Evolutionary conservation across 2,329 filamentous ascomycete species (phyloP).

Genomic region (Sclerotinia glacialis): DNA sequence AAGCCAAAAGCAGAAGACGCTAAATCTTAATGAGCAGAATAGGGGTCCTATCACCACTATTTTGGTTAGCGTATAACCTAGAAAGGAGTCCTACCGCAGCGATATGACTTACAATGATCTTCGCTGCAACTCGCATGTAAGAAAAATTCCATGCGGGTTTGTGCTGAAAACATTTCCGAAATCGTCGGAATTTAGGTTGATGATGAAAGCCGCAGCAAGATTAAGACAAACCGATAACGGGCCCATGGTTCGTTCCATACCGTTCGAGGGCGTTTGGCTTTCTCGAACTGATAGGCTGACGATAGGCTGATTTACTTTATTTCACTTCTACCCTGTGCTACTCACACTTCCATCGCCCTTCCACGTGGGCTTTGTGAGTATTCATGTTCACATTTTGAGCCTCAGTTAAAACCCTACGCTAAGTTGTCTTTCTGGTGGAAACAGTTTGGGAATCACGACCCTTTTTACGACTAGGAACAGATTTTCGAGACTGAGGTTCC

Average conservation of each 20-base stretch:
- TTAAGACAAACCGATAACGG: not conserved
- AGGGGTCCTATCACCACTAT: not conserved
- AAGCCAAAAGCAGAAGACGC: not conserved
- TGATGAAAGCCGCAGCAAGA: not conserved
- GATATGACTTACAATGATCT: not conserved
- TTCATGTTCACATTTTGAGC: not conserved
- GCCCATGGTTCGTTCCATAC: not conserved
- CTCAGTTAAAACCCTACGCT: not conserved
- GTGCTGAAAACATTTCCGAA: not conserved
- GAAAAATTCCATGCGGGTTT: not conserved
- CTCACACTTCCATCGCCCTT: not conserved
- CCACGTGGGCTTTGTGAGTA: too few relatives aligned
- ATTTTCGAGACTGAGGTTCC: not conserved
- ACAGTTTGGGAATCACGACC: not conserved
- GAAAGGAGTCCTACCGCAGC: not conserved
- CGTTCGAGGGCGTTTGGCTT: not conserved
- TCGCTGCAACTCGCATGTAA: not conserved
- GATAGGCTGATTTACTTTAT: not conserved
- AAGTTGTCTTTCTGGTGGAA: not conserved
- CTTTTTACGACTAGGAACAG: not conserved
- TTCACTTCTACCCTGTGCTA: not conserved
- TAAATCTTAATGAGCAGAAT: not conserved
- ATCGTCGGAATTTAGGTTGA: not conserved
- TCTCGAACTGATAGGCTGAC: not conserved
- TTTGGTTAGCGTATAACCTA: not conserved